A percentile compares a stretch with the other conserved stretches of the same genome.
Evolutionary conservation across 78 protist species (phyloP).

Genomic region (Goniomonas avonlea): DNA sequence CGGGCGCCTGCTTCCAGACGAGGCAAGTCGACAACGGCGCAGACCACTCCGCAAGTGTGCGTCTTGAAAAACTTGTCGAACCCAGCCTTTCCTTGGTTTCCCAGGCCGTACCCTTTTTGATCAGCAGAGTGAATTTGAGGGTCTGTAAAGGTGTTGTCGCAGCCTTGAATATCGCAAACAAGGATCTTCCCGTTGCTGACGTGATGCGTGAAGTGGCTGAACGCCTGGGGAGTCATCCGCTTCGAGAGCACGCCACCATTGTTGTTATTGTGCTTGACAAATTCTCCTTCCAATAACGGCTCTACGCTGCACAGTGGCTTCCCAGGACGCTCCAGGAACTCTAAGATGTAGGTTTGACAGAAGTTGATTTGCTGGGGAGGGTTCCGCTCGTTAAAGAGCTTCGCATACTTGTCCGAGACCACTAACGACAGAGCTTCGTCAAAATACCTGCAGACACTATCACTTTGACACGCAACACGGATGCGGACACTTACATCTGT

Average conservation of each 20-base stretch:
- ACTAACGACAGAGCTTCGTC: too few species aligned
- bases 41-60: constrained; percentile 56
- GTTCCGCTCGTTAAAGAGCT: background rate
- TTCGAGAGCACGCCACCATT: constrained; percentile 44
- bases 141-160: constrained; percentile 72
- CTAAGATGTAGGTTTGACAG: background rate
- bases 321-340: too few species aligned
- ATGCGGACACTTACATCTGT: too few species aligned
- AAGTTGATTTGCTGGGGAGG: background rate
- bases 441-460: too few species aligned
- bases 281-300: constrained; percentile 55
- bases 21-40: background rate
- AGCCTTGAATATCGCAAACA: constrained; percentile 80
- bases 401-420: too few species aligned
- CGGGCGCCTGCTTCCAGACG: background rate
- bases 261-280: constrained; percentile 74
- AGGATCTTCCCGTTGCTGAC: constrained; percentile 47
- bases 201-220: constrained; percentile 74
- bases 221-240: constrained; percentile 73
- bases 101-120: constrained; percentile 66
- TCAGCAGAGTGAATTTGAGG: constrained; percentile 68
- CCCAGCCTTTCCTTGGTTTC: constrained; percentile 64
- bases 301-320: constrained; percentile 63
- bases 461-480: too few species aligned
- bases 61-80: constrained; percentile 52